A percentile compares a stretch with the other conserved stretches of the same genome.
Conservation (phyloP, 495 filamentous ascomycete genomes). For the Hypoxylon intermedium region DNA sequence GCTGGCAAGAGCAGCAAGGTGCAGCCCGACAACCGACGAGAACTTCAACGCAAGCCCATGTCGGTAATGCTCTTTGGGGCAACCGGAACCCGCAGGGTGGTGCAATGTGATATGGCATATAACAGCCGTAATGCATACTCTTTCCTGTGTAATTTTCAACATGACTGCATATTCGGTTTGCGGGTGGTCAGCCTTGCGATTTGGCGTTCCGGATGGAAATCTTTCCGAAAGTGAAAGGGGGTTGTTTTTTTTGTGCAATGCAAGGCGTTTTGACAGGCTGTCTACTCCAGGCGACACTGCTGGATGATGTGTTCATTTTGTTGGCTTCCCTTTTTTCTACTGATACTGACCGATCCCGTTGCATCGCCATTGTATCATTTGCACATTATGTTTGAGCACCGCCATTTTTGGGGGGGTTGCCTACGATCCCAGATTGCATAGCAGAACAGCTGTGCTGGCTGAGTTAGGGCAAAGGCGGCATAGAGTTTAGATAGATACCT, state of each 20-base stretch:
- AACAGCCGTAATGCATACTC: neutral
- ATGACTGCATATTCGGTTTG: conserved; percentile 28
- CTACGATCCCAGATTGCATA: conserved; percentile 1
- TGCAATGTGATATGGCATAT: conserved; percentile 4
- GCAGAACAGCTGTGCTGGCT: conserved; percentile 7
- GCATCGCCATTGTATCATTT: neutral
- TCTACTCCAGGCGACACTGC: conserved; percentile 17
- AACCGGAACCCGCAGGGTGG: conserved; percentile 22
- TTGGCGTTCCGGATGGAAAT: conserved; percentile 22
- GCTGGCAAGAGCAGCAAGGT: conserved; percentile 24
- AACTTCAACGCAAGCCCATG: conserved; percentile 32
- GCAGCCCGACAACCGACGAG: conserved; percentile 10
- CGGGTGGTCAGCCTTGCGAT: conserved; percentile 7
- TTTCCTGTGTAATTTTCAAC: conserved; percentile 8
- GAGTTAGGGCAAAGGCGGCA: conserved; percentile 6
- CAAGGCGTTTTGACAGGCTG: conserved; percentile 16
- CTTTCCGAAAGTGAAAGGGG: no score
- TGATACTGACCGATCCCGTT: neutral
- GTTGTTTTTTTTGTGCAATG: conserved; percentile 2
- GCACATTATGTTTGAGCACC: conserved; percentile 5
- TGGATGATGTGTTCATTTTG: conserved; percentile 21
- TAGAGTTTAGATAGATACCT: conserved; percentile 31
- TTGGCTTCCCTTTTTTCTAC: neutral
- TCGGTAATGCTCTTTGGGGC: conserved; percentile 41
- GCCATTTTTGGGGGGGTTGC: conserved; percentile 10